Evolutionary conservation across 1,284 basidiomycete genomes (phyloP).

Genomic region (Anthracocystis walkeri): DNA sequence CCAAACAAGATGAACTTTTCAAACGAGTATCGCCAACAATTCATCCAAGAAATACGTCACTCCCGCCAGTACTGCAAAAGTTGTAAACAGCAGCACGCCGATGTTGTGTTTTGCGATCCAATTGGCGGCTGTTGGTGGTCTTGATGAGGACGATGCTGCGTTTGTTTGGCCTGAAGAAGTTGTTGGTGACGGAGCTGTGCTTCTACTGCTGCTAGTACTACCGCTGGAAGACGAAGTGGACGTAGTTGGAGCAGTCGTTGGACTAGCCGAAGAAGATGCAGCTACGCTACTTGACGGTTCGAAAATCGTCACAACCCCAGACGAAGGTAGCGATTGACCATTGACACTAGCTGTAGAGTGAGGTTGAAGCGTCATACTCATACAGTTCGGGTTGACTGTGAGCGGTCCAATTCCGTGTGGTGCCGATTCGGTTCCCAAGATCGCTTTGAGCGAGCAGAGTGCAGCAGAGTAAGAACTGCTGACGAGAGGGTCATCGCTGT

Average conservation of each 20-base stretch:
- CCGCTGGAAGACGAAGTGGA: neutral
- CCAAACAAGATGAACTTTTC: neutral
- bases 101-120: constrained; percentile 43
- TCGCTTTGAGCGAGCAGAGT: constrained; percentile 21
- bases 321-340: constrained; percentile 36
- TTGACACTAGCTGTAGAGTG: constrained; percentile 17
- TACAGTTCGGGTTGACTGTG: constrained; percentile 17
- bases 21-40: constrained; percentile 39
- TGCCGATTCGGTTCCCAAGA: constrained; percentile 23
- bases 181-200: constrained; percentile 3
- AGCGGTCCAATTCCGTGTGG: constrained; percentile 35
- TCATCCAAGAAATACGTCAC: constrained; percentile 48
- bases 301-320: constrained; percentile 39
- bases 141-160: constrained; percentile 2
- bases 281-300: constrained; percentile 5
- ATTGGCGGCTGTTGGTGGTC: constrained; percentile 10
- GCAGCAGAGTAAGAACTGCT: constrained; percentile 20
- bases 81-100: constrained; percentile 31
- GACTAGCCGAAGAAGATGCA: constrained; percentile 1
- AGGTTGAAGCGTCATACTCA: constrained; percentile 24
- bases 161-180: constrained; percentile 19
- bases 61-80: constrained; percentile 37
- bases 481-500: constrained; percentile 31
- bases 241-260: constrained; percentile 3
- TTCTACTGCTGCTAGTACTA: neutral